phyloP scores from a whole-genome alignment of 1,139 yeast genomes.

The Blastobotrys persicus region DNA sequence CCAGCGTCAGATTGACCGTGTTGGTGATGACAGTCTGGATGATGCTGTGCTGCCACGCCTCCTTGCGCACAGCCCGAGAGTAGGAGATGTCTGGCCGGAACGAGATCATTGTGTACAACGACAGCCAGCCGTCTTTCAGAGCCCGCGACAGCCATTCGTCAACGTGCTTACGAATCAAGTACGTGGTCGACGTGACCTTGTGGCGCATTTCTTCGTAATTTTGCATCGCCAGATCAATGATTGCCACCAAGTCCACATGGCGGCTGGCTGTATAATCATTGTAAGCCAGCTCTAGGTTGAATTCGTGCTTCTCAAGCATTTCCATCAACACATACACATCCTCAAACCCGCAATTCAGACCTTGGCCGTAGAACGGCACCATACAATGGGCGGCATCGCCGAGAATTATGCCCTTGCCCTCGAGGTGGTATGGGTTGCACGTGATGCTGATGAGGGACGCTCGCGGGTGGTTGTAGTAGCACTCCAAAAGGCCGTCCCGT shows the following conservation, averaged over 20 bases:
- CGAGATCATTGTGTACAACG: slow-evolving; percentile 88
- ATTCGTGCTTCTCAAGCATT: slow-evolving; percentile 42
- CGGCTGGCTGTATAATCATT: slow-evolving; percentile 55
- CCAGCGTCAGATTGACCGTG: not conserved
- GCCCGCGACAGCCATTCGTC: slow-evolving; percentile 63
- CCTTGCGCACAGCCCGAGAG: slow-evolving; percentile 59
- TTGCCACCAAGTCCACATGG: slow-evolving; percentile 67
- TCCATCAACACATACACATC: slow-evolving; percentile 71
- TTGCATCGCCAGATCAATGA: slow-evolving; percentile 71
- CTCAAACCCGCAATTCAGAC: slow-evolving; percentile 95
- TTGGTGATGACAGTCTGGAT: slow-evolving; percentile 5
- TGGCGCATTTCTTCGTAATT: slow-evolving; percentile 89
- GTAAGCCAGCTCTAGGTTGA: slow-evolving; percentile 53
- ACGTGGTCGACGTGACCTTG: slow-evolving; percentile 65
- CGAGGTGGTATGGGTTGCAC: slow-evolving; percentile 66
- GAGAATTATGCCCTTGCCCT: slow-evolving; percentile 63
- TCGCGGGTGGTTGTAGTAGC: slow-evolving; percentile 62
- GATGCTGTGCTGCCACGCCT: slow-evolving; percentile 44
- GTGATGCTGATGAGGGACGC: slow-evolving; percentile 64
- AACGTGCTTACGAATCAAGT: slow-evolving; percentile 61
- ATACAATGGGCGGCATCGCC: slow-evolving; percentile 97
- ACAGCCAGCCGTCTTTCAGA: slow-evolving; percentile 68
- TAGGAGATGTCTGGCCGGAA: slow-evolving; percentile 82
- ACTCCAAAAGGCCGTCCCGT: slow-evolving; percentile 48
- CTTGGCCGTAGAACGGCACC: slow-evolving; percentile 98